Base-by-base conservation (phyloP, 371 early-diverging fungal species). In the Nematocida sp. region DNA sequence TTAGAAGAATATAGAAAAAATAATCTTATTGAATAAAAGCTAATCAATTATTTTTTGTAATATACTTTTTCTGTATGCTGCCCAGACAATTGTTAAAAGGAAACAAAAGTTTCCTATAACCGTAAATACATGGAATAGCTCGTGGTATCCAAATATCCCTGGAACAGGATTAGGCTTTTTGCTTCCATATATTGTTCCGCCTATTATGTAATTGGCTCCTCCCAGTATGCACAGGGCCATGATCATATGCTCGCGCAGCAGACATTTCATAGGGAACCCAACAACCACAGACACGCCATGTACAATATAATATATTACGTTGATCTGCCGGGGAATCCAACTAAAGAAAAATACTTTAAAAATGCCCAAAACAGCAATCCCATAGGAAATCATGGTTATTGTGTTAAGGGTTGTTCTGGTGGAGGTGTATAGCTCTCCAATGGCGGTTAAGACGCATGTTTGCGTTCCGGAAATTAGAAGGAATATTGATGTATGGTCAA, bases 401-500 rank as follows among this genome's bases (percentile, higher is more conserved):
- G 40, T 57, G 33, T 82, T 20, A 13, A 77, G 33, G 32, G 33
- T 30, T 28, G 54, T 78, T 26, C 55, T 53, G 35, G 25, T 32
- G 28, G 7, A 3, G 11, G 23, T 35, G 49, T 64, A 50, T 42
- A 54, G 39, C 30, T 56, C 56, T 9, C 23, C 28, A 33, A 75
- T 77, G 23, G 66, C 16, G 26, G 80, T 47, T 25, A 78, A 45
- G 3, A 82, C 78, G 38, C 80, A 81, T 26, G 85, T 81, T 45
- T 85, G 83, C 33, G 83, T 83, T 11, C 85, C 82, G 42, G 81
- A 77, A 32, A 85, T 85, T 16, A 85, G 55, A 33, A 85, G 33
- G 59, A 85, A 85, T 20, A 85, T 85, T 1, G 82, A 82, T 20
- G 78, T 75, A 63, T 85, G 85, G 66, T 85, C 85, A 13, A 83